Evolutionary conservation across 1,284 basidiomycete genomes (phyloP).

Genomic region (Apiotrichum laibachii): DNA sequence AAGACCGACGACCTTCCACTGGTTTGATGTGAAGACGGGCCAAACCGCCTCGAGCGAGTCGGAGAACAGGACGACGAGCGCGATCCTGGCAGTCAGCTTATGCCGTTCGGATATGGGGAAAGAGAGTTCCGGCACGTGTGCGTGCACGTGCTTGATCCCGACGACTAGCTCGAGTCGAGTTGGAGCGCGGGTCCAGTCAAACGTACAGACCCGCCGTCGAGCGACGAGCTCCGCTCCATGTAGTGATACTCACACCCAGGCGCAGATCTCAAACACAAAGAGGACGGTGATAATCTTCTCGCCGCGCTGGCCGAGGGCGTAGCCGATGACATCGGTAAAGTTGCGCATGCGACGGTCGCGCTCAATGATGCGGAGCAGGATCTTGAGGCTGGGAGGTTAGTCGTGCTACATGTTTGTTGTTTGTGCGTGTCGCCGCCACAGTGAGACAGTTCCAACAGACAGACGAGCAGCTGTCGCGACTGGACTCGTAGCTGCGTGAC

Average conservation of each 20-base stretch:
- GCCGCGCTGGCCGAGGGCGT: constrained; percentile 59
- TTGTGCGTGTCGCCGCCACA: too few relatives aligned
- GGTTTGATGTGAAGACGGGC: constrained; percentile 63
- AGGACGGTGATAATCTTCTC: constrained; percentile 66
- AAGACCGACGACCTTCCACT: constrained; percentile 73
- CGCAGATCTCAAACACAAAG: constrained; percentile 80
- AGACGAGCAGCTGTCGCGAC: too few relatives aligned
- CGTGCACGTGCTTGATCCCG: too few relatives aligned
- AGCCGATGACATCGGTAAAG: constrained; percentile 46
- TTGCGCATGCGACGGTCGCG: constrained; percentile 41
- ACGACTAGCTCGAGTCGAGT: too few relatives aligned
- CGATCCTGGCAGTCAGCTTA: constrained; percentile 57
- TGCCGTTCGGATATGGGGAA: not conserved
- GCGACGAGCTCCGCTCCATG: too few relatives aligned
- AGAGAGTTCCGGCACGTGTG: too few relatives aligned
- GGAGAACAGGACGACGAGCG: constrained; percentile 76
- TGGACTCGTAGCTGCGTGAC: too few relatives aligned
- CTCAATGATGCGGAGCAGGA: constrained; percentile 45
- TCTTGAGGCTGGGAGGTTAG: constrained; percentile 38
- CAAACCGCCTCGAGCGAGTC: constrained; percentile 74
- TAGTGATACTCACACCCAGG: constrained; percentile 49
- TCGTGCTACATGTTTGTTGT: not conserved
- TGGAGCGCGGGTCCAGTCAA: too few relatives aligned
- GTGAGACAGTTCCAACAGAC: too few relatives aligned
- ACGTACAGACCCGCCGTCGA: too few relatives aligned